phyloP scores from a whole-genome alignment of 139 green algal species.

The Chlamydomonas urium region DNA sequence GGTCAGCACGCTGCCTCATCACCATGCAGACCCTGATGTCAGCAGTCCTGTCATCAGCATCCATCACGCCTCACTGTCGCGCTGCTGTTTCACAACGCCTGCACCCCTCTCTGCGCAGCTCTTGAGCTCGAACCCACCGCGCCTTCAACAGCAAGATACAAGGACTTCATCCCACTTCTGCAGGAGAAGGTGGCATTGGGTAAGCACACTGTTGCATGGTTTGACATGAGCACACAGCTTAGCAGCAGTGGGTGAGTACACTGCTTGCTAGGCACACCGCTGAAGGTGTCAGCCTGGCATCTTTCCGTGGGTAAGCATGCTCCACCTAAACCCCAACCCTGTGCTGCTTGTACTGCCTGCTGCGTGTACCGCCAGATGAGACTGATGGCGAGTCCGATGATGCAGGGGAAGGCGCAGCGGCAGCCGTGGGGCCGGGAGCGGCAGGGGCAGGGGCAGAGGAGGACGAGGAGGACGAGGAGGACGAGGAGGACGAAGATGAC shows the following conservation, averaged over 20 bases:
- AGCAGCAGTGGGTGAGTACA: not conserved
- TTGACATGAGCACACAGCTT: not conserved
- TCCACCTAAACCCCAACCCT: not conserved
- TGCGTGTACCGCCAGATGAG: not conserved
- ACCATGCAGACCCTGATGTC: too few species aligned
- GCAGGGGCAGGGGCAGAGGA: not conserved
- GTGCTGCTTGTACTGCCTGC: not conserved
- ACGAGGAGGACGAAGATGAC: slow-evolving; percentile 10
- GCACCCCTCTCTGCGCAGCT: too few species aligned
- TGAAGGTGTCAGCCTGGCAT: not conserved
- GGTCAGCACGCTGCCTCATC: not conserved
- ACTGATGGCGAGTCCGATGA: not conserved
- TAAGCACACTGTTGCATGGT: not conserved
- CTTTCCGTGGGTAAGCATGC: not conserved
- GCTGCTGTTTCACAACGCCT: too few species aligned
- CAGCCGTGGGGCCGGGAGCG: not conserved
- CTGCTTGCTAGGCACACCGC: not conserved
- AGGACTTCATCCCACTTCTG: slow-evolving; percentile 18
- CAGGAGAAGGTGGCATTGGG: slow-evolving; percentile 18
- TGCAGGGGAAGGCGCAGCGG: not conserved
- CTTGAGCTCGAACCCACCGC: not conserved
- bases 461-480: slow-evolving; percentile 7
- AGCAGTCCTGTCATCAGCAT: too few species aligned
- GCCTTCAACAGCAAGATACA: not conserved
- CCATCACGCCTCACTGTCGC: too few species aligned